These are phyloP conservation scores for Xylaria grammica DNA, from an alignment of 495 filamentous ascomycete genomes.

Conservation along the genomic window DNA sequence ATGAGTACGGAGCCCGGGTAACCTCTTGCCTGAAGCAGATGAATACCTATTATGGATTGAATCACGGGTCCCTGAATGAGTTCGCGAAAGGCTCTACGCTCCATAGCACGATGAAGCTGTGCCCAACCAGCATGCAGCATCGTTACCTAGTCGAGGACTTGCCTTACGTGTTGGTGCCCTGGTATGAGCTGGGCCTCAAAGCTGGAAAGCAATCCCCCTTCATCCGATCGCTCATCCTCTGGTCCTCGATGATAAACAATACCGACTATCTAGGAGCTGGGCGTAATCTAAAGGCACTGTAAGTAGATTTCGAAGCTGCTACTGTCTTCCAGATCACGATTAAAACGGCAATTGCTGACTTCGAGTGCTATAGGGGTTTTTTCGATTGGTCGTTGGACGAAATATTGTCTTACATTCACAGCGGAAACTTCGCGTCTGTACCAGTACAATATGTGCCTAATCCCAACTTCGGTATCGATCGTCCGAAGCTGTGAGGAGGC, in stretches of 20 bases:
- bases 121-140: slow-evolving; percentile 13
- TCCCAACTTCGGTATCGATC: background rate
- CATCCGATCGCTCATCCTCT: slow-evolving; percentile 18
- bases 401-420: background rate
- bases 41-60: slow-evolving; percentile 18
- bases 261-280: slow-evolving; percentile 9
- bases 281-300: slow-evolving; percentile 9
- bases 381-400: slow-evolving; percentile 1
- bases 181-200: slow-evolving; percentile 18
- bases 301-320: background rate
- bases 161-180: slow-evolving; percentile 20
- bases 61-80: slow-evolving; percentile 5
- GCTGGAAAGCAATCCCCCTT: slow-evolving; percentile 16
- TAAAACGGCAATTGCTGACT: background rate
- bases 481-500: background rate
- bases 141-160: slow-evolving; percentile 13
- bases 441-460: background rate
- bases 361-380: background rate
- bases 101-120: slow-evolving; percentile 20
- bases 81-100: slow-evolving; percentile 14
- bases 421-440: background rate
- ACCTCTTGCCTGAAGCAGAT: slow-evolving; percentile 17
- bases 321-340: too few species aligned
- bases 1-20: slow-evolving; percentile 6
- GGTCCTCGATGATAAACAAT: slow-evolving; percentile 15